phyloP scores from a whole-genome alignment of 1,284 basidiomycete genomes.

The Apiotrichum mycotoxinovorans region DNA sequence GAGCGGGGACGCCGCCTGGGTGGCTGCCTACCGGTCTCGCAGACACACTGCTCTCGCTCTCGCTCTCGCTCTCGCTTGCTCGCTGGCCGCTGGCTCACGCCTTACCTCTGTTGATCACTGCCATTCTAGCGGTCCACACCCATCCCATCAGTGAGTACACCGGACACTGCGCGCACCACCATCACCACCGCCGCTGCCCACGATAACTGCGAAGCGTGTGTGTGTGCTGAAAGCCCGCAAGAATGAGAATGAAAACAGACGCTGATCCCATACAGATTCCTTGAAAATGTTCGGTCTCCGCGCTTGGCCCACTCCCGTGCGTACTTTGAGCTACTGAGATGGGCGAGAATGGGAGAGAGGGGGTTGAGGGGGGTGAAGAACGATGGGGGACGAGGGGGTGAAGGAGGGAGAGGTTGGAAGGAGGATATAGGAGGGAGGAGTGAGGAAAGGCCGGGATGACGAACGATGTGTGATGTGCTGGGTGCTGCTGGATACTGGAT shows the following conservation, averaged over 20 bases:
- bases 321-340: constrained; percentile 12
- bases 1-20: too few relatives aligned
- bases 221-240: too few relatives aligned
- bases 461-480: background rate
- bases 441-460: background rate
- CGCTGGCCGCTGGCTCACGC: background rate
- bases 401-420: too few relatives aligned
- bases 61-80: background rate
- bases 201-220: too few relatives aligned
- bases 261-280: constrained; percentile 3
- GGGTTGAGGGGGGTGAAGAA: background rate
- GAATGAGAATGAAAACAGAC: too few relatives aligned
- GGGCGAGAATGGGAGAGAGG: background rate
- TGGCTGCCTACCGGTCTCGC: background rate
- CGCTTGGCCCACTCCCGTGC: constrained; percentile 46
- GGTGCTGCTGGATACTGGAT: too few relatives aligned
- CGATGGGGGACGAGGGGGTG: background rate
- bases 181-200: too few relatives aligned
- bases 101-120: background rate
- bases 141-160: background rate
- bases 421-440: background rate
- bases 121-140: background rate
- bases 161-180: too few relatives aligned
- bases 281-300: constrained; percentile 46
- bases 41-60: background rate